Conservation (phyloP, 306 rosid species). For the Quercus aquifolioides region DNA sequence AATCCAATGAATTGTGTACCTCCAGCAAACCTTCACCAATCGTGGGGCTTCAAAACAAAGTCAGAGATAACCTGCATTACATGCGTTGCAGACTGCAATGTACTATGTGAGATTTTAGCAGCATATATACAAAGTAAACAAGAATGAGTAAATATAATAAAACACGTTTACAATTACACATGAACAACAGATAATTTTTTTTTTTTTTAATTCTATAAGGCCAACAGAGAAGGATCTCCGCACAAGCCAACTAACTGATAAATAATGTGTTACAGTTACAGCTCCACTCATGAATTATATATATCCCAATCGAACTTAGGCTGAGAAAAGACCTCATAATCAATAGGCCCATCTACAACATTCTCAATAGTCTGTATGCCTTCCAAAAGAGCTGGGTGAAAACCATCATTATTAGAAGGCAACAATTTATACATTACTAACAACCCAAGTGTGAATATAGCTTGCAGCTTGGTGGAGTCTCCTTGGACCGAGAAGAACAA, state of each 20-base stretch:
- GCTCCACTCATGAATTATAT: slow-evolving; percentile 47
- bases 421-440: slow-evolving; percentile 65
- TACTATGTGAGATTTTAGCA: background rate
- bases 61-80: background rate
- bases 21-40: background rate
- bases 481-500: slow-evolving; percentile 90
- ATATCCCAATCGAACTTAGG: slow-evolving; percentile 96
- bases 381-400: slow-evolving; percentile 60
- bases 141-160: background rate
- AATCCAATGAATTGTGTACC: background rate
- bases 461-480: slow-evolving; percentile 91
- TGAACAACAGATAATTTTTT: slow-evolving; percentile 24
- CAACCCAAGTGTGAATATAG: slow-evolving; percentile 87
- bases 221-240: slow-evolving; percentile 20
- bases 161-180: background rate
- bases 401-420: slow-evolving; percentile 64
- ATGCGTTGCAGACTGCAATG: background rate
- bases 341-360: slow-evolving; percentile 69
- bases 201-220: background rate
- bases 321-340: slow-evolving; percentile 84
- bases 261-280: background rate
- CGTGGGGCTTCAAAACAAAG: background rate
- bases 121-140: background rate
- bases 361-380: slow-evolving; percentile 75
- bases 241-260: slow-evolving; percentile 19